Conservation (phyloP, 345 rosid species). For the Citrus unshiu region DNA sequence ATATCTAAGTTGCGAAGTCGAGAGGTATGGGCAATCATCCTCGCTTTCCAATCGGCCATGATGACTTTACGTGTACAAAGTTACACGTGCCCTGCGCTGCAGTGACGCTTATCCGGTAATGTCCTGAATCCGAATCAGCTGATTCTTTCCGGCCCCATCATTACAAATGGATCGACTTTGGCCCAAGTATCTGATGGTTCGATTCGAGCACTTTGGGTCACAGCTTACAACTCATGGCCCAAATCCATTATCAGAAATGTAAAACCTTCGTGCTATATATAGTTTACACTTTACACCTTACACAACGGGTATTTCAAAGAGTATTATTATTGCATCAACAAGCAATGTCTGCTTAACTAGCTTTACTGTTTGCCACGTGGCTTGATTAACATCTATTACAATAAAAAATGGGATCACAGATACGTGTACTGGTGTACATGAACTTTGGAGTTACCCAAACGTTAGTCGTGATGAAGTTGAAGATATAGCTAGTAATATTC, state of each 20-base stretch:
- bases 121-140: background rate
- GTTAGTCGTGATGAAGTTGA: background rate
- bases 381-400: background rate
- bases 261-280: too few relatives aligned
- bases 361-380: background rate
- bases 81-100: background rate
- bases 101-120: background rate
- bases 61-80: background rate
- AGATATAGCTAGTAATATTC: background rate
- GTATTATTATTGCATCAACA: too few relatives aligned
- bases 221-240: too few relatives aligned
- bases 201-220: too few relatives aligned
- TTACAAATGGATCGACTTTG: too few relatives aligned
- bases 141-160: background rate
- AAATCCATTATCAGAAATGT: too few relatives aligned
- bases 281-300: too few relatives aligned
- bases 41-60: background rate
- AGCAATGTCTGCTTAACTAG: too few relatives aligned
- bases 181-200: too few relatives aligned
- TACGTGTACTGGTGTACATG: too few relatives aligned
- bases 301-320: too few relatives aligned
- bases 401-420: background rate
- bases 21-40: constrained; percentile 1
- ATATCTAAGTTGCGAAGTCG: background rate
- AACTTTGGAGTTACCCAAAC: background rate